Conservation (phyloP, 2,329 filamentous ascomycete species). For the Tolypocladium cylindrosporum region DNA sequence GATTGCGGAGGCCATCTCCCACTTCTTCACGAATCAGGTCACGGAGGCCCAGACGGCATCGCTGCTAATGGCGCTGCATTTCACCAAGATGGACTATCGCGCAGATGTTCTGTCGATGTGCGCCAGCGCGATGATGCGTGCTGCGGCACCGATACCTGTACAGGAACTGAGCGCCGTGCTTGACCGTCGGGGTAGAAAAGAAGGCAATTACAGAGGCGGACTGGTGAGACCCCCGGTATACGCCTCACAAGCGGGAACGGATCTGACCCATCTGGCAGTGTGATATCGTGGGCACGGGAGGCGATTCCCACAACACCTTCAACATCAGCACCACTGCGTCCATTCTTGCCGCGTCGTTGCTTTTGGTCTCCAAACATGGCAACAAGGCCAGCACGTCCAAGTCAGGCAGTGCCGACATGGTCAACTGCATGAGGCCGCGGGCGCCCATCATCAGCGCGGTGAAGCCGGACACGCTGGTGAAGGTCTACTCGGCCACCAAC, state of each 20-base stretch:
- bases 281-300: constrained; percentile 95
- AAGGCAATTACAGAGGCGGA: constrained; percentile 72
- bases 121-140: constrained; percentile 73
- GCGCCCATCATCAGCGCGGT: constrained; percentile 68
- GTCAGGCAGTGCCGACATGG: constrained; percentile 87
- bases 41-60: constrained; percentile 83
- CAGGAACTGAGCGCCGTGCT: constrained; percentile 51
- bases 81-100: constrained; percentile 74
- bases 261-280: constrained; percentile 33
- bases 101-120: constrained; percentile 81
- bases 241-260: neutral
- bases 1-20: constrained; percentile 79
- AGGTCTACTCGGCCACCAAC: constrained; percentile 71
- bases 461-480: constrained; percentile 57
- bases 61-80: constrained; percentile 83
- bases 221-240: constrained; percentile 49
- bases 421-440: constrained; percentile 63
- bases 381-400: constrained; percentile 93
- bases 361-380: constrained; percentile 88
- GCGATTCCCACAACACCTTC: constrained; percentile 95
- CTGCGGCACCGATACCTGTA: constrained; percentile 63
- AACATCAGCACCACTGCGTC: constrained; percentile 95
- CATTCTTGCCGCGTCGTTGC: constrained; percentile 76
- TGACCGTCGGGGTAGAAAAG: constrained; percentile 46
- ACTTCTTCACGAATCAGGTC: constrained; percentile 84